Evolutionary conservation across 1,139 yeast genomes (phyloP).

Genomic region (Candida glucosophila): DNA sequence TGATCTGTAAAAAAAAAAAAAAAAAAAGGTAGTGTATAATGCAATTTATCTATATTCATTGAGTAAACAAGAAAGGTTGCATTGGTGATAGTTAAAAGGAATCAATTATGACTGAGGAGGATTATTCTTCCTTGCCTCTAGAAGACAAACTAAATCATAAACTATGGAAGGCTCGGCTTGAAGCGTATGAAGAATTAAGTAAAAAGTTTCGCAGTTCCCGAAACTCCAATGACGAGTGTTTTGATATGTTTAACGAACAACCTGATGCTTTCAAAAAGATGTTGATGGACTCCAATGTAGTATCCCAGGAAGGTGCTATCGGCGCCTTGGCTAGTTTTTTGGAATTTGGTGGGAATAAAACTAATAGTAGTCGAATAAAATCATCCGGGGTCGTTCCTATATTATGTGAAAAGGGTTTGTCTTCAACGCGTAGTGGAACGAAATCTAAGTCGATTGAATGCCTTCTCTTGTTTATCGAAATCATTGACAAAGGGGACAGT

Average conservation of each 20-base stretch:
- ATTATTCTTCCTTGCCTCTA: conserved; percentile 54
- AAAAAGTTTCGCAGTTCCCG: conserved; percentile 46
- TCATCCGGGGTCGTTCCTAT: conserved; percentile 40
- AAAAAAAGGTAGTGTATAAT: no score
- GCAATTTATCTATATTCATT: no score
- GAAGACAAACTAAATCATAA: conserved; percentile 61
- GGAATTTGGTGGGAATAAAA: conserved; percentile 45
- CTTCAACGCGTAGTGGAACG: conserved; percentile 71
- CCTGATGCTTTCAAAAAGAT: conserved; percentile 46
- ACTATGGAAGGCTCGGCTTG: conserved; percentile 85
- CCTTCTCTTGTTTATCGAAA: conserved; percentile 53
- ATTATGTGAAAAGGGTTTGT: conserved; percentile 71
- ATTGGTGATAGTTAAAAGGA: not conserved
- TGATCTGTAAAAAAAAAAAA: no score
- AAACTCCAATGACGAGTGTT: conserved; percentile 47
- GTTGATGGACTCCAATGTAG: conserved; percentile 76
- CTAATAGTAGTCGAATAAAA: conserved; percentile 27
- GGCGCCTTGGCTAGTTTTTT: conserved; percentile 47
- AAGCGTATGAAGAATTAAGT: conserved; percentile 67
- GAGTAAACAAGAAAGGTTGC: not conserved
- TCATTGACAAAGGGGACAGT: conserved; percentile 50
- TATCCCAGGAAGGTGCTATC: conserved; percentile 83
- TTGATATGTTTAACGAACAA: conserved; percentile 40
- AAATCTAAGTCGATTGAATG: conserved; percentile 59
- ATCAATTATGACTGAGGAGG: no score